Evolutionary conservation across 352 stramenopile species (phyloP).

Genomic region (Phytophthora syringae): DNA sequence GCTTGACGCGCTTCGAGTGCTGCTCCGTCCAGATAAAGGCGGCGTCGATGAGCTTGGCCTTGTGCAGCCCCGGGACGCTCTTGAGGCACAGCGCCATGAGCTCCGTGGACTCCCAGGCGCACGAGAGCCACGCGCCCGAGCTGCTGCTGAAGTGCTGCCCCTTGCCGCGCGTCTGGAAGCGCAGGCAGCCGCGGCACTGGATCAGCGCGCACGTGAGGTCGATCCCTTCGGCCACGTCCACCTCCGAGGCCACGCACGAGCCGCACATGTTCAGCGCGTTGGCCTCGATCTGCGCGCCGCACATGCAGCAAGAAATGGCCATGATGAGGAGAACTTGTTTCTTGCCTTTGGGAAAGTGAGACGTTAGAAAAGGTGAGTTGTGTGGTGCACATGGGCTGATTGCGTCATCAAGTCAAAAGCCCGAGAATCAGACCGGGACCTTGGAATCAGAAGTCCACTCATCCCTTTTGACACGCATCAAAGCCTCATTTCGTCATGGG

Average conservation of each 20-base stretch:
- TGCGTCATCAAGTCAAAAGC: too few species aligned
- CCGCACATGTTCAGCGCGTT: conserved; percentile 86
- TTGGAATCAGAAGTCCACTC: background rate
- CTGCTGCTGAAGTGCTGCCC: conserved; percentile 44
- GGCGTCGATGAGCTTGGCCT: conserved; percentile 81
- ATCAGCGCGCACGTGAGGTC: conserved; percentile 50
- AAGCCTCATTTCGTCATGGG: conserved; percentile 9
- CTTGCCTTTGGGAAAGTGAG: background rate
- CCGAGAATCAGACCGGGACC: too few species aligned
- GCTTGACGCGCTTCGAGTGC: conserved; percentile 81
- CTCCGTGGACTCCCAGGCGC: conserved; percentile 77
- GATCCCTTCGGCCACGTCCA: conserved; percentile 81
- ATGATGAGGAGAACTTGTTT: too few species aligned
- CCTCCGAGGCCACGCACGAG: conserved; percentile 66
- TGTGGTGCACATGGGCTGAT: too few species aligned
- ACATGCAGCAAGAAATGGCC: conserved; percentile 58
- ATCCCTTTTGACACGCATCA: conserved; percentile 17
- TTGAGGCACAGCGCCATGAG: conserved; percentile 84
- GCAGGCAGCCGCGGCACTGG: conserved; percentile 74
- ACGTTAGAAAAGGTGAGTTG: too few species aligned
- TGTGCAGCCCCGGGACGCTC: conserved; percentile 63
- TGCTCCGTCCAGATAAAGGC: conserved; percentile 86
- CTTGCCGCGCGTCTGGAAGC: conserved; percentile 67
- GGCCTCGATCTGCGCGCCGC: conserved; percentile 69
- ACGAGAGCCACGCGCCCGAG: conserved; percentile 57